These are phyloP conservation scores for Candida silvicultrix DNA, from an alignment of 805 yeast genomes.

Conservation along the genomic window DNA sequence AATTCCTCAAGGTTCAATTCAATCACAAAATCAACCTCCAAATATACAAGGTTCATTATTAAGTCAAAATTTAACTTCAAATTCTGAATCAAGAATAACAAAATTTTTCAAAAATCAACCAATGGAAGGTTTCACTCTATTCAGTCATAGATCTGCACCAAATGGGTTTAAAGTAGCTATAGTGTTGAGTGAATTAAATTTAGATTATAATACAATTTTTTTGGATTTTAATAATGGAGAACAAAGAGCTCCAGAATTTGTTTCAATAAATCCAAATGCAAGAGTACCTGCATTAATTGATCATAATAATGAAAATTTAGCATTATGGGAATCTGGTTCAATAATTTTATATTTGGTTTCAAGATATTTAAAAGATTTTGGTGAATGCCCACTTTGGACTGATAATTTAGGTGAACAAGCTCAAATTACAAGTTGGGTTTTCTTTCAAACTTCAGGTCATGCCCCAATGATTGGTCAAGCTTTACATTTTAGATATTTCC, in stretches of 20 bases:
- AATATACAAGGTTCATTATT: not conserved
- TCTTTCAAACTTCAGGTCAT: constrained; percentile 94
- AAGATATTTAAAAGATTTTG: constrained; percentile 52
- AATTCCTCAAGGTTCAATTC: not conserved
- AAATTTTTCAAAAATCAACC: constrained; percentile 75
- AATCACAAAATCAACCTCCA: not conserved
- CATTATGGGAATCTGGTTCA: constrained; percentile 95
- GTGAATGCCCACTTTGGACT: constrained; percentile 78
- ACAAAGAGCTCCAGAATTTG: constrained; percentile 90
- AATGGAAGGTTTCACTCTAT: constrained; percentile 74
- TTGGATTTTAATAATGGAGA: constrained; percentile 85
- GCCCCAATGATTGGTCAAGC: constrained; percentile 99
- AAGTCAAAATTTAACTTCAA: constrained; percentile 31
- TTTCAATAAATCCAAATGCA: constrained; percentile 92
- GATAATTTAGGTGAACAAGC: constrained; percentile 73
- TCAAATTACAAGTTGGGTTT: constrained; percentile 82
- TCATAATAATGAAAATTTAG: constrained; percentile 70
- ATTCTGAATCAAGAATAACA: constrained; percentile 53
- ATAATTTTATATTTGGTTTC: constrained; percentile 78
- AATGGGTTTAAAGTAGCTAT: constrained; percentile 96
- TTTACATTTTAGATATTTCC: constrained; percentile 87
- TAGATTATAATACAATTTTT: constrained; percentile 73
- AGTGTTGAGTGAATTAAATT: constrained; percentile 74
- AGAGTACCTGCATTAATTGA: constrained; percentile 93
- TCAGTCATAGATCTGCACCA: constrained; percentile 85